Base-by-base conservation (phyloP, 2,329 filamentous ascomycete genomes). In the Diplocarpon mali region DNA sequence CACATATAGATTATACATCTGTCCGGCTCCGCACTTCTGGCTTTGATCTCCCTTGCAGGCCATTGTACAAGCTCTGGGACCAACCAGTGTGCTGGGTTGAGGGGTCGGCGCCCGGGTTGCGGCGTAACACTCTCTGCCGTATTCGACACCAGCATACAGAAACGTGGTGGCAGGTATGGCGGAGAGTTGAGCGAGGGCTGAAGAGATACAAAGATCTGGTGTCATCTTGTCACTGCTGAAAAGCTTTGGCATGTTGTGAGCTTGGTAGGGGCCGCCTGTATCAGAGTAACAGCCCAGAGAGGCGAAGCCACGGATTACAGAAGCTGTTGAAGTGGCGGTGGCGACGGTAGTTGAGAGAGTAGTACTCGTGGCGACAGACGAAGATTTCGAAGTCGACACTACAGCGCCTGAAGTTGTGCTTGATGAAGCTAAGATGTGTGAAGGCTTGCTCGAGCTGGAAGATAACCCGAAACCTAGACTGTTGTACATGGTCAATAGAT, bases 1-100 rank as follows among this genome's bases (percentile, higher is more conserved):
- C 13, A 51, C 60, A 47, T 63, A 64, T 16, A 65, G 40, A 51
- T 65, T 61, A 47, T 64, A 62, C 60, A 60, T 59, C 39, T 58
- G 59, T 1, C 54, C 41, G 0, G 54, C 63, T 24, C 63, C 62
- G 42, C 63, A 65, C 20, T 45, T 61, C 32, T 57, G 52, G 9
- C 45, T 52, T 2, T 20, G 35, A 49, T 58, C 47, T 11, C 55
- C 57, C 10, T 54, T 54, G 34, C 54, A 57, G 6, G 59, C 57
- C 31, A 60, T 60, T 8, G 53, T 63, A 51, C 62, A 65, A 5
- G 59, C 61, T 13, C 54, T 55, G 2, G 49, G 50, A 17, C 60
- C 62, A 5, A 57, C 48, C 3, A 64, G 51, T 9, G 54, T 51
- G 0, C 56, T 57, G n/a, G 55, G 50, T n/a, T 48, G 20, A 1